Evolutionary conservation across 768 basidiomycete genomes (phyloP), one percentile per base, ranked within the genome.

Genomic region (Rossbeevera mucosa): DNA sequence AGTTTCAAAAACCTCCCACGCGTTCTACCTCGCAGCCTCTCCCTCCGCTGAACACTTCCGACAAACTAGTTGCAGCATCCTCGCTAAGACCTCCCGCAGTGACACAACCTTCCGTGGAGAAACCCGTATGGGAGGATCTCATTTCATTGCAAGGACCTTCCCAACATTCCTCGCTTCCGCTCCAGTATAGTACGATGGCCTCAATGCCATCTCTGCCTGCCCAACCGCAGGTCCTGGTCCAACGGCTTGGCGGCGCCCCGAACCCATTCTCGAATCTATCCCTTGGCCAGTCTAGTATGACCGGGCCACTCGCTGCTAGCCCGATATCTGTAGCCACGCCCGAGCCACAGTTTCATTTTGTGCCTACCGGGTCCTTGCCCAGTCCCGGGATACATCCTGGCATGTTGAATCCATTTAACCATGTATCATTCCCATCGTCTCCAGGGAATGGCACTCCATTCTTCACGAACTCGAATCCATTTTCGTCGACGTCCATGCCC

Each of bases 41-140:
- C n/a, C 61, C 60, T 1, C 50, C 48, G 21, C 50, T 44, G 14
- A 28, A 31, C 21, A 28, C 25, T 31, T 40, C 51, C 18, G 66
- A 66, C 29, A 60, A 58, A 29, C 54, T 53, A 18, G 33, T 48
- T 28, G 20, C 47, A 22, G 50, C n/a, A 21, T 43, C 36, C n/a
- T 52, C 56, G 7, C 28, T 44, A 14, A 53, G 21, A 46, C 55
- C 33, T 44, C 28, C 58, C 13, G n/a, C n/a, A 4, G 20, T 14
- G 21, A 29, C 31, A 14, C 62, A 49, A 25, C 54, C 60, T 48
- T 54, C 62, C 18, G 49, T 48, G 25, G 56, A 52, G 47, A 58
- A 62, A 28, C 59, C 60, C 21, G 76, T 81, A n/a, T 84, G 82
- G 83, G 72, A 76, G 30, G 83, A 85, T 61, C 69, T 85, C 13